Evolutionary conservation across 176 grass and related monocot species (phyloP).

Genomic region (Oryza brachyantha): DNA sequence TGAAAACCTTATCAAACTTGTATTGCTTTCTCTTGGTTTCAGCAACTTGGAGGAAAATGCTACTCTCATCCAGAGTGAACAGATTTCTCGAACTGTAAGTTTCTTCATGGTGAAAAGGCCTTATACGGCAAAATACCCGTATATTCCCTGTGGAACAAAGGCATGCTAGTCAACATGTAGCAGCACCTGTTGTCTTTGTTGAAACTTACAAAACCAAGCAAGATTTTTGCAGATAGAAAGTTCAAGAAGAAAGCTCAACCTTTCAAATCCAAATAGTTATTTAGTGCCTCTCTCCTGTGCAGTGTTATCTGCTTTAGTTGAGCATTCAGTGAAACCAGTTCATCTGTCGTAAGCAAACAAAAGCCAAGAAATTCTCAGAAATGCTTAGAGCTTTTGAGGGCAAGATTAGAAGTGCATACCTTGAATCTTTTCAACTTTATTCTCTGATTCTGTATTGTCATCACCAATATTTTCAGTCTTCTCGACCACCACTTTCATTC

Average conservation of each 20-base stretch:
- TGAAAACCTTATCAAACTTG: slow-evolving; percentile 96
- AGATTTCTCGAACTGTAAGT: slow-evolving; percentile 37
- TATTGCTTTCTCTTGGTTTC: slow-evolving; percentile 89
- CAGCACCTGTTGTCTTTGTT: slow-evolving; percentile 5
- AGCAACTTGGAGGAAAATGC: slow-evolving; percentile 59
- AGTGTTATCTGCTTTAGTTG: slow-evolving; percentile 58
- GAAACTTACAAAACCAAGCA: background rate
- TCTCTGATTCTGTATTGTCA: slow-evolving; percentile 46
- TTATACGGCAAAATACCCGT: slow-evolving; percentile 83
- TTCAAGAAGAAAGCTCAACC: slow-evolving; percentile 48
- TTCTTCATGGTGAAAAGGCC: slow-evolving; percentile 67
- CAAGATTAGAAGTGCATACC: slow-evolving; percentile 40
- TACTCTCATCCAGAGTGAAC: slow-evolving; percentile 67
- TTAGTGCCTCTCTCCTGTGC: slow-evolving; percentile 67
- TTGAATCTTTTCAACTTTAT: slow-evolving; percentile 63
- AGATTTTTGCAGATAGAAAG: background rate
- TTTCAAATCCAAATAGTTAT: slow-evolving; percentile 95
- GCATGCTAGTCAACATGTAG: slow-evolving; percentile 24
- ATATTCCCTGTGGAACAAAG: slow-evolving; percentile 67
- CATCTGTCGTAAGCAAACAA: slow-evolving; percentile 53
- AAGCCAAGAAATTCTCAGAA: slow-evolving; percentile 2
- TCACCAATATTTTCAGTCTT: slow-evolving; percentile 26
- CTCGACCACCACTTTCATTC: slow-evolving; percentile 34
- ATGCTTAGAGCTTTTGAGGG: background rate
- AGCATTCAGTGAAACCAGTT: slow-evolving; percentile 54